Evolutionary conservation across 208 protist species (phyloP).

Genomic region (Trypanosoma avium): DNA sequence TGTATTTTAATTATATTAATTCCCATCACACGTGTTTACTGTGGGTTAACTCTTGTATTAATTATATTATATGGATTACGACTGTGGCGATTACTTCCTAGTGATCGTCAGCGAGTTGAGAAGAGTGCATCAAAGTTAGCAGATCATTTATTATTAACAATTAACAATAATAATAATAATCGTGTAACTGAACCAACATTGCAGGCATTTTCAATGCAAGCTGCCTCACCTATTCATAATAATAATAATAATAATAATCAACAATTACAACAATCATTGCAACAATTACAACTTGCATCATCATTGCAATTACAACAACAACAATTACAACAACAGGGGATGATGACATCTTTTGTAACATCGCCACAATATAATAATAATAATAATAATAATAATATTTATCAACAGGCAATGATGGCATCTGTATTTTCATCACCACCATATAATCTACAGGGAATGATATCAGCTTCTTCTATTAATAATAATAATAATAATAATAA

Average conservation of each 20-base stretch:
- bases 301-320: background rate
- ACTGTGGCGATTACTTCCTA: slow-evolving; percentile 56
- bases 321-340: too few relatives aligned
- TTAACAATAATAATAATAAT: background rate
- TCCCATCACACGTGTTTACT: slow-evolving; percentile 30
- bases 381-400: too few relatives aligned
- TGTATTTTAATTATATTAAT: slow-evolving; percentile 34
- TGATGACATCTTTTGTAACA: too few relatives aligned
- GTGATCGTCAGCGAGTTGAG: slow-evolving; percentile 23
- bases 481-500: too few relatives aligned
- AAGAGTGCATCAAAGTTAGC: slow-evolving; percentile 11
- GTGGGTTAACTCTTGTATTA: slow-evolving; percentile 30
- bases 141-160: slow-evolving; percentile 9
- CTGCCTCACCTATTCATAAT: too few relatives aligned
- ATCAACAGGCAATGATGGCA: background rate
- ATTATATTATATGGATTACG: slow-evolving; percentile 32
- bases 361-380: too few relatives aligned
- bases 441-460: background rate
- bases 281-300: too few relatives aligned
- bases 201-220: background rate
- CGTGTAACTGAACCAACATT: background rate
- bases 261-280: too few relatives aligned
- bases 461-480: background rate
- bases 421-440: background rate
- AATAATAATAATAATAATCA: too few relatives aligned